Conservation (phyloP, 108 stramenopile genomes). For the Poteriospumella lacustris region DNA sequence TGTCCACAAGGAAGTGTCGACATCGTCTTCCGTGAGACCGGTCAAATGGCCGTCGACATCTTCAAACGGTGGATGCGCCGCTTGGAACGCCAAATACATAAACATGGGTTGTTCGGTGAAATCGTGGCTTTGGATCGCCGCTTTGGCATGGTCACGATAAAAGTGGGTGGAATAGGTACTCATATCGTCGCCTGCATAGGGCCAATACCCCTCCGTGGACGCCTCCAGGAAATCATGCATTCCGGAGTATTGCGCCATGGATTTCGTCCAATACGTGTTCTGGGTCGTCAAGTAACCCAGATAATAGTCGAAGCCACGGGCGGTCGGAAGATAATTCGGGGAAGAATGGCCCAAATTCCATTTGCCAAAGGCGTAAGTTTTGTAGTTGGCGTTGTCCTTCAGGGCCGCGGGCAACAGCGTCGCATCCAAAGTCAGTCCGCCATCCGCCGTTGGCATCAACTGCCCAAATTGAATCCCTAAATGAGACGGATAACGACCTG, state of each 20-base stretch:
- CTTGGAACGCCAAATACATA: neutral
- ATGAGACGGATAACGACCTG: neutral
- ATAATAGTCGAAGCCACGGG: slow-evolving; percentile 1
- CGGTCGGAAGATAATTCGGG: neutral
- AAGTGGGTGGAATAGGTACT: neutral
- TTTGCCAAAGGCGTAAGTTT: neutral
- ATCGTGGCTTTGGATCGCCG: neutral
- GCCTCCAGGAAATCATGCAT: neutral
- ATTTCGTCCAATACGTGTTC: neutral
- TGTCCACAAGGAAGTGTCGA: too few relatives aligned
- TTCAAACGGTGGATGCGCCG: slow-evolving; percentile 11
- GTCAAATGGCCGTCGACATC: slow-evolving; percentile 11
- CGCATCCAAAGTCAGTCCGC: neutral
- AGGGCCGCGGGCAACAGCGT: neutral
- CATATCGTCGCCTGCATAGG: slow-evolving; percentile 12
- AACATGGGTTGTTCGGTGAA: neutral
- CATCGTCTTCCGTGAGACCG: neutral
- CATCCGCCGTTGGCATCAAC: neutral
- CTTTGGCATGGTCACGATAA: slow-evolving; percentile 1
- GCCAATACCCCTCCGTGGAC: neutral
- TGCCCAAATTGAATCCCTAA: slow-evolving; percentile 11
- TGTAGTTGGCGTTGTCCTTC: neutral
- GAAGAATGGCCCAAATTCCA: slow-evolving; percentile 18
- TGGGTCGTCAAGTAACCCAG: neutral
- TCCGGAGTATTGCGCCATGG: neutral